Base-by-base conservation (phyloP, 1,284 basidiomycete species). In the Phellopilus nigrolimitatus region DNA sequence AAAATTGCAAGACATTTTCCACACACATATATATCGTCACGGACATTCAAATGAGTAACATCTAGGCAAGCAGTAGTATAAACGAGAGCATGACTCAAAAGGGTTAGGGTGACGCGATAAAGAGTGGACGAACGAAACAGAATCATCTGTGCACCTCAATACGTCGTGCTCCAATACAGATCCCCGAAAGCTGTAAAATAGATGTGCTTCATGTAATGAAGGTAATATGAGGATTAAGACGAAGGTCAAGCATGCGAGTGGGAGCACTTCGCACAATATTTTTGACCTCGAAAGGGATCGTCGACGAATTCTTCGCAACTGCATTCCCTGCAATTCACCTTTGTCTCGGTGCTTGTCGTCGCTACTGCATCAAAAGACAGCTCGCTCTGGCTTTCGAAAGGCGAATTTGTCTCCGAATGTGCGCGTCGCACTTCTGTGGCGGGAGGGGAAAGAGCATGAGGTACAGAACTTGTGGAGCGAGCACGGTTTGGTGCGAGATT, bases 331-430 rank as follows among this genome's bases (percentile, higher is more conserved):
- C 47, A 49, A 6, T 9, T 30, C 7, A 25, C 24, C 25, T 17
- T 8, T 24, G 13, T 10, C 15, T 19, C 19, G 15, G 38, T 30
- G 4, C 8, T 36, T 25, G 46, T 39, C 15, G 37, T 33, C 17
- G 50, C 49, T 27, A 48, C 49, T 4, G 48, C 34, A 30, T 55
- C 49, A 24, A 56, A 39, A 10, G 50, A 52, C 6, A 52, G 27
- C 25, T 48, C 45, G 30, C 54, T 56, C 40, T 51, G 45, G 40
- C 50, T 56, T 19, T 56, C 54, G 31, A 52, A 56, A 4, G 54
- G 54, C n/a, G 49, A 52, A n/a, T 38, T 43, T 13, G 30, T 52
- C 3, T 51, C 54, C 21, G 54, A 56, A 31, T 55, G 49, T 9
- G 49, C 34, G 22, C 30, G 39, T 24, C 38, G 33, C 4, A 17